Evolutionary conservation across 306 rosid genomes (phyloP).

Genomic region (peach (Prunus persica)): Prunus_persica_NCBIv2 NC_034009.1:35353501-35354000

Average conservation of each 20-base stretch:
- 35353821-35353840: constrained; percentile 39
- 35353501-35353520: constrained; percentile 43
- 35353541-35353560: constrained; percentile 24
- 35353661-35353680: constrained; percentile 19
- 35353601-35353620: constrained; percentile 52
- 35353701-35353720: constrained; percentile 23
- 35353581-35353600: constrained; percentile 64
- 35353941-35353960: constrained; percentile 39
- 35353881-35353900: constrained; percentile 19
- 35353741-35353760: constrained; percentile 13
- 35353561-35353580: constrained; percentile 30
- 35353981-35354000: constrained; percentile 31
- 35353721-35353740: constrained; percentile 37
- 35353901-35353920: not conserved
- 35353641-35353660: not conserved
- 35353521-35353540: constrained; percentile 28
- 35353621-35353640: constrained; percentile 29
- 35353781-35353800: constrained; percentile 19
- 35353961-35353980: constrained; percentile 19
- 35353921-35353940: not conserved
- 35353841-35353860: constrained; percentile 42
- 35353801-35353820: constrained; percentile 16
- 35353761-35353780: constrained; percentile 21
- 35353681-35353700: constrained; percentile 26
- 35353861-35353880: constrained; percentile 46